A percentile compares a stretch with the other conserved stretches of the same genome.
These are phyloP conservation scores for Caryopteris hybrid DNA, from an alignment of 305 asterid genomes.

Conservation along the genomic window DNA sequence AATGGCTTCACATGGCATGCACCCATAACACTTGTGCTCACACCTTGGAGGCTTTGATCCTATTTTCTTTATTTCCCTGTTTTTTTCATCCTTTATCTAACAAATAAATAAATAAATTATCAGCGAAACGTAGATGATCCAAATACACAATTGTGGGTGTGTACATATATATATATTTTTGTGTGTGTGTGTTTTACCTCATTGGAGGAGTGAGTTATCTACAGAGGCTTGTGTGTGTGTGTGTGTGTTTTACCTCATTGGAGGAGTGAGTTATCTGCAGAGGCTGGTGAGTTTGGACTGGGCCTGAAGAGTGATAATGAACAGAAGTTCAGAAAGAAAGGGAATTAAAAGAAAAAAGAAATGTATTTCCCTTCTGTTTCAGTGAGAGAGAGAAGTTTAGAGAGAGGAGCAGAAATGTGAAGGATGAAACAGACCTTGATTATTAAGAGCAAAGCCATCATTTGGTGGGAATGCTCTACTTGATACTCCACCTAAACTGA, in stretches of 20 bases:
- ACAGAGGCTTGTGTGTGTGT: slow-evolving; percentile 8
- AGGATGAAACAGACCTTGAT: slow-evolving; percentile 16
- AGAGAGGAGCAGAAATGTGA: background rate
- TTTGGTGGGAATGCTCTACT: slow-evolving; percentile 35
- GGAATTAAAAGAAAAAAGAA: background rate
- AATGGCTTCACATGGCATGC: slow-evolving; percentile 81
- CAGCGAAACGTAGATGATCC: too few relatives aligned
- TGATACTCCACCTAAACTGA: slow-evolving; percentile 30
- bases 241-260: too few relatives aligned
- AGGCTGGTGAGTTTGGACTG: slow-evolving; percentile 12
- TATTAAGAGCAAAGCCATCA: background rate
- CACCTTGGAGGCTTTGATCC: slow-evolving; percentile 89
- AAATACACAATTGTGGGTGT: too few relatives aligned
- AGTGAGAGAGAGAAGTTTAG: background rate
- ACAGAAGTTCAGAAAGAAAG: background rate
- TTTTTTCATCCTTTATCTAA: background rate
- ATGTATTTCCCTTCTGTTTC: background rate
- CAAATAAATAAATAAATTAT: background rate
- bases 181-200: too few relatives aligned
- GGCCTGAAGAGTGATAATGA: slow-evolving; percentile 17
- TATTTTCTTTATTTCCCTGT: slow-evolving; percentile 26
- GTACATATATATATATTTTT: too few relatives aligned
- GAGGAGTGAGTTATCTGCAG: slow-evolving; percentile 6
- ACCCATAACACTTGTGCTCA: slow-evolving; percentile 78
- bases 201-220: slow-evolving; percentile 5